phyloP scores from a whole-genome alignment of 306 rosid genomes.

The Hippophae gyantsensis region DNA sequence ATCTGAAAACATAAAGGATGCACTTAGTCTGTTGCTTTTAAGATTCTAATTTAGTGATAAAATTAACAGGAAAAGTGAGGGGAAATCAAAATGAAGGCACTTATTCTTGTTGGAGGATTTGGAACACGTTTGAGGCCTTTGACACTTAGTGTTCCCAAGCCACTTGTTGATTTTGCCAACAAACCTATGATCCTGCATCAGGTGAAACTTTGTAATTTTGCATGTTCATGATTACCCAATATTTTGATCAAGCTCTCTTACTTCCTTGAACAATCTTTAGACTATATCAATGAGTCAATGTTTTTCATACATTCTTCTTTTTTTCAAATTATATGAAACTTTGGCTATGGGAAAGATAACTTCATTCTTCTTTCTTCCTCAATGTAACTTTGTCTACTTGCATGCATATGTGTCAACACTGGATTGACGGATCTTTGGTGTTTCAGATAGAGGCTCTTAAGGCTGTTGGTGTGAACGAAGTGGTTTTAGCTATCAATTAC shows the following conservation, averaged over 20 bases:
- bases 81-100: slow-evolving; percentile 13
- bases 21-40: too few relatives aligned
- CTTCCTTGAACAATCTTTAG: not conserved
- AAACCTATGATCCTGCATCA: slow-evolving; percentile 26
- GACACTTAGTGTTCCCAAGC: slow-evolving; percentile 22
- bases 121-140: slow-evolving; percentile 22
- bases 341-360: too few relatives aligned
- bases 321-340: too few relatives aligned
- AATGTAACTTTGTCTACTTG: not conserved
- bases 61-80: too few relatives aligned
- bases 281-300: not conserved
- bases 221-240: not conserved
- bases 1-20: too few relatives aligned
- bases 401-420: not conserved
- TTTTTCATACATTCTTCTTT: too few relatives aligned
- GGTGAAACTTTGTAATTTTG: slow-evolving; percentile 9
- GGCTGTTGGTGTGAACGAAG: slow-evolving; percentile 16
- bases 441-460: slow-evolving; percentile 9
- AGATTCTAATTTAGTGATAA: too few relatives aligned
- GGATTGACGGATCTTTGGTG: too few relatives aligned
- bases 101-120: slow-evolving; percentile 21
- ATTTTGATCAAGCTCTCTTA: not conserved
- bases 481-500: slow-evolving; percentile 9
- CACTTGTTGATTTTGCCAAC: slow-evolving; percentile 24
- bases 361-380: not conserved